Evolutionary conservation across 2,329 filamentous ascomycete species (phyloP).

Genomic region (Hymenoscyphus fructigenus): DNA sequence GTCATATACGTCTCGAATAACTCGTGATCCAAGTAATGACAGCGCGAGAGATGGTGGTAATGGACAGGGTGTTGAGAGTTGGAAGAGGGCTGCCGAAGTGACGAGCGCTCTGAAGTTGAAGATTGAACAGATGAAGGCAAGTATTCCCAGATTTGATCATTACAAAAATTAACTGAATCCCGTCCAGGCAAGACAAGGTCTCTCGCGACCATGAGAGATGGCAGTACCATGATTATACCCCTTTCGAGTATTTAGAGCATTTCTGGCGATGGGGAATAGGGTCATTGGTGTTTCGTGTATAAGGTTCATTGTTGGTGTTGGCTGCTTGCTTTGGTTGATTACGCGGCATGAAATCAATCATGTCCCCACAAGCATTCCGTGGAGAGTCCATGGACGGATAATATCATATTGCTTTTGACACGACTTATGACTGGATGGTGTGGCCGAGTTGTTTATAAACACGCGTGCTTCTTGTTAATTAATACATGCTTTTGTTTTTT

Average conservation of each 20-base stretch:
- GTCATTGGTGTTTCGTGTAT: constrained; percentile 18
- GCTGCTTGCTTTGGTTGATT: constrained; percentile 8
- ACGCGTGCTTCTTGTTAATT: constrained; percentile 6
- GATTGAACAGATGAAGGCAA: constrained; percentile 96
- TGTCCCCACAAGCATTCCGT: neutral
- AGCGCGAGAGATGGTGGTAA: constrained; percentile 31
- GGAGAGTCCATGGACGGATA: neutral
- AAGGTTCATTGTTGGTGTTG: constrained; percentile 8
- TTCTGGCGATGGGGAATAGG: constrained; percentile 22
- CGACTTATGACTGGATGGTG: constrained; percentile 19
- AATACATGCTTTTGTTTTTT: neutral
- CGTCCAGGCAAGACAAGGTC: constrained; percentile 50
- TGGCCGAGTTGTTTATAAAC: constrained; percentile 10
- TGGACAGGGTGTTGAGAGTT: constrained; percentile 76
- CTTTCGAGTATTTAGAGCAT: constrained; percentile 19
- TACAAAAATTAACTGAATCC: constrained; percentile 12
- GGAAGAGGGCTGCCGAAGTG: constrained; percentile 95
- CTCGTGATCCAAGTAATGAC: constrained; percentile 35
- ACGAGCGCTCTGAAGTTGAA: constrained; percentile 95
- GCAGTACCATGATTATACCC: neutral
- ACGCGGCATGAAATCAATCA: constrained; percentile 7
- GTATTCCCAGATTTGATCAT: constrained; percentile 19
- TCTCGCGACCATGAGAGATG: constrained; percentile 43
- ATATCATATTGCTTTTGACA: constrained; percentile 12
- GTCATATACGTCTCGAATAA: constrained; percentile 30